Conservation (phyloP, 352 stramenopile genomes). For the Pythium plurisporium region DNA sequence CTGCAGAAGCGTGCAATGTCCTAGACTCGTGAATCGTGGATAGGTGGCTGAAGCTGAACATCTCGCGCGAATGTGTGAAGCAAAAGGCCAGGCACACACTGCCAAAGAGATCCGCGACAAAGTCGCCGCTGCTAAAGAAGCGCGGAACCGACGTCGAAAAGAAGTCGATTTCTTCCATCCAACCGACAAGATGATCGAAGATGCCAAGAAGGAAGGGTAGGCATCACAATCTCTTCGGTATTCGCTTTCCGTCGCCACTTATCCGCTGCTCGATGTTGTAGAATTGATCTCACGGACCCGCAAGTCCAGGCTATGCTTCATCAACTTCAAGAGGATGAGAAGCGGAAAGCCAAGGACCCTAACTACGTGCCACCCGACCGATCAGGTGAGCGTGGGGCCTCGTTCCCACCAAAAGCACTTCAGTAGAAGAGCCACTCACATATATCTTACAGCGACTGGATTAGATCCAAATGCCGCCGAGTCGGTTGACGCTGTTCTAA, state of each 20-base stretch:
- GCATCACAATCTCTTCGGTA: not conserved
- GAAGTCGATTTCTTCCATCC: conserved; percentile 77
- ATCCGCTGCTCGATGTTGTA: conserved; percentile 15
- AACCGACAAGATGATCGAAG: conserved; percentile 68
- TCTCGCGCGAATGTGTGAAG: conserved; percentile 62
- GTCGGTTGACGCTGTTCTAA: conserved; percentile 69
- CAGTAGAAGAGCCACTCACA: no score
- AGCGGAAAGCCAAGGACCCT: conserved; percentile 26
- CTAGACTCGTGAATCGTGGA: not conserved
- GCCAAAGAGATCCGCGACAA: conserved; percentile 63
- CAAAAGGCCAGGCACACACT: conserved; percentile 52
- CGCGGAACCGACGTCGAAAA: conserved; percentile 42
- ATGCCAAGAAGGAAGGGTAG: conserved; percentile 78
- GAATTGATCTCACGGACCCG: conserved; percentile 71
- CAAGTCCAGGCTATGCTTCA: conserved; percentile 78
- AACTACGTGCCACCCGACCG: conserved; percentile 14
- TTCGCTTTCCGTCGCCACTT: not conserved
- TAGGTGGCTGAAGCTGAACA: conserved; percentile 64
- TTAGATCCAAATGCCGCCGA: conserved; percentile 20
- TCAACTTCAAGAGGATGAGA: conserved; percentile 72
- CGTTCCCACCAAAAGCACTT: no score
- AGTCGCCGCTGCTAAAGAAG: conserved; percentile 47
- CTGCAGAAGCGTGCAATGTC: not conserved
- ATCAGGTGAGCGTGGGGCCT: conserved; percentile 16
- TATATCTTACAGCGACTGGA: not conserved